Evolutionary conservation across 2,329 filamentous ascomycete genomes (phyloP).

Genomic region (Pseudocercospora vitis): DNA sequence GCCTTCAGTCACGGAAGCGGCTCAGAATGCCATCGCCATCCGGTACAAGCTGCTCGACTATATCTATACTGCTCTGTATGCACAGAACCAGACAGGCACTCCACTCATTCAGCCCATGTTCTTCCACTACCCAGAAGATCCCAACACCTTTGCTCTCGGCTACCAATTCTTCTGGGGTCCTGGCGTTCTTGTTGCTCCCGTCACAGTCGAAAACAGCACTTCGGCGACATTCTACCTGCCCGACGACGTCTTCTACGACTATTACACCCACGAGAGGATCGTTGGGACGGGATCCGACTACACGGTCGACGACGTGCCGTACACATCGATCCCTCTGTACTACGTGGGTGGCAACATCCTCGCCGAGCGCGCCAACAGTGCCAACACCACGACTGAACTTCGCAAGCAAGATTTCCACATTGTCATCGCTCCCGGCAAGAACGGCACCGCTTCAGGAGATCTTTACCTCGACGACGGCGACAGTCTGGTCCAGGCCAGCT

Average conservation of each 20-base stretch:
- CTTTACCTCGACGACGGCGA: slow-evolving; percentile 80
- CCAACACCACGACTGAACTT: slow-evolving; percentile 64
- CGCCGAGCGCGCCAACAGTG: slow-evolving; percentile 56
- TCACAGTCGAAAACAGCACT: slow-evolving; percentile 54
- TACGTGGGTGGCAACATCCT: slow-evolving; percentile 65
- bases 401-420: slow-evolving; percentile 68
- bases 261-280: slow-evolving; percentile 53
- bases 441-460: slow-evolving; percentile 64
- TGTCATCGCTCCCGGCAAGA: slow-evolving; percentile 62
- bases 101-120: slow-evolving; percentile 70
- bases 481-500: slow-evolving; percentile 57
- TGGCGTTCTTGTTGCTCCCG: slow-evolving; percentile 57
- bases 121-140: slow-evolving; percentile 65
- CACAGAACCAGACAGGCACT: slow-evolving; percentile 60
- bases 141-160: slow-evolving; percentile 53
- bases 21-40: slow-evolving; percentile 66
- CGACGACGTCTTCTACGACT: slow-evolving; percentile 61
- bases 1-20: slow-evolving; percentile 62
- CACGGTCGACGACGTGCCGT: slow-evolving; percentile 48
- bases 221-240: slow-evolving; percentile 58
- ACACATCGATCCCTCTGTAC: slow-evolving; percentile 64
- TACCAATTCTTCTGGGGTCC: slow-evolving; percentile 62
- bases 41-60: slow-evolving; percentile 80
- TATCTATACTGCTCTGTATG: slow-evolving; percentile 69
- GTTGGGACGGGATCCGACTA: slow-evolving; percentile 48